These are phyloP conservation scores for Yamadazyma dushanensis DNA, from an alignment of 1,139 yeast species.

Conservation along the genomic window DNA sequence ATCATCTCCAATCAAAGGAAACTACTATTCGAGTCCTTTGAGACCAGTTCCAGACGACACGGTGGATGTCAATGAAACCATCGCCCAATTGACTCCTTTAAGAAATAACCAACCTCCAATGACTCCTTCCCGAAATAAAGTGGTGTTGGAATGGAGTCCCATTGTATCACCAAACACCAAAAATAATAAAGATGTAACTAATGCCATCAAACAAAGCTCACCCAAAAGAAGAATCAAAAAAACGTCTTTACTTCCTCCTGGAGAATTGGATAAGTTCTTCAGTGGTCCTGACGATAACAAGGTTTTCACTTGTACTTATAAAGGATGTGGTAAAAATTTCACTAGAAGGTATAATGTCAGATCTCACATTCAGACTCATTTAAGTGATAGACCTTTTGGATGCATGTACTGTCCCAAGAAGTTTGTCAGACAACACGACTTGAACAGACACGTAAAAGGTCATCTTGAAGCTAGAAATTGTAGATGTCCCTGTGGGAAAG, in stretches of 20 bases:
- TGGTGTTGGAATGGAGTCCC: conserved; percentile 56
- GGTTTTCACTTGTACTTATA: conserved; percentile 69
- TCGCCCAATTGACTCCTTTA: conserved; percentile 43
- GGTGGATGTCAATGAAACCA: conserved; percentile 42
- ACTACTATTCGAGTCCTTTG: conserved; percentile 24
- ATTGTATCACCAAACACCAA: conserved; percentile 48
- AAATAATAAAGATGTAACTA: conserved; percentile 35
- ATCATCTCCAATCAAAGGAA: conserved; percentile 35
- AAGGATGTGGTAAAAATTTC: conserved; percentile 80
- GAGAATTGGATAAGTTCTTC: conserved; percentile 82
- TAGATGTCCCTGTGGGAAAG: conserved; percentile 88
- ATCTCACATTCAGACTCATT: conserved; percentile 95
- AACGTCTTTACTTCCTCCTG: conserved; percentile 82
- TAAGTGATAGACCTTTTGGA: conserved; percentile 86
- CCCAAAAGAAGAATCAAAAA: conserved; percentile 51
- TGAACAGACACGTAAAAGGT: conserved; percentile 85
- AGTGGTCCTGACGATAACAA: conserved; percentile 74
- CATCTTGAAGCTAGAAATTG: conserved; percentile 74
- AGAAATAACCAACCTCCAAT: conserved; percentile 30
- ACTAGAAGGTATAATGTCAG: conserved; percentile 91
- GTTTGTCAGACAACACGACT: conserved; percentile 89
- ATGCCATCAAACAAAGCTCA: conserved; percentile 41
- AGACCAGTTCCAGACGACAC: conserved; percentile 30
- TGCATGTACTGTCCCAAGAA: conserved; percentile 64
- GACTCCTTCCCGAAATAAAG: conserved; percentile 38